These are phyloP conservation scores for Cladosporium sp. DNA, from an alignment of 2,329 filamentous ascomycete species.

Conservation along the genomic window DNA sequence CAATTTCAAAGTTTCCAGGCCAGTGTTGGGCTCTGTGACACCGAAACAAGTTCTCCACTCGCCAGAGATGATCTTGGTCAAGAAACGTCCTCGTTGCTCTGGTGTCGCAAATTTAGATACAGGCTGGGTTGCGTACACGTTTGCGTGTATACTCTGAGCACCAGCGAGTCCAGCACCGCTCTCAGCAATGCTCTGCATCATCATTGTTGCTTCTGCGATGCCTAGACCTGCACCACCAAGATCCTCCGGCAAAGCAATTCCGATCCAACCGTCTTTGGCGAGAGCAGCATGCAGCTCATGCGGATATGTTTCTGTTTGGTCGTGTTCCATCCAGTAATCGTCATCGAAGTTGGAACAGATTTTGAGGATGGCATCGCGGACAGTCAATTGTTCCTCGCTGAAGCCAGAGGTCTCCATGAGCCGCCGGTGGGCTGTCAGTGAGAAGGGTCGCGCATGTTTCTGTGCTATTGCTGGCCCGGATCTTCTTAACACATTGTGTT, in stretches of 20 bases:
- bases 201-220: slow-evolving; percentile 81
- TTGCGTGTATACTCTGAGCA: slow-evolving; percentile 60
- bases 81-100: slow-evolving; percentile 63
- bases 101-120: slow-evolving; percentile 71
- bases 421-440: slow-evolving; percentile 30
- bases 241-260: slow-evolving; percentile 74
- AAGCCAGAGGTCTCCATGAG: slow-evolving; percentile 76
- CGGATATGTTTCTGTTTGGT: slow-evolving; percentile 70
- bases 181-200: slow-evolving; percentile 69
- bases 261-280: slow-evolving; percentile 76
- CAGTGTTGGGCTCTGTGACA: slow-evolving; percentile 81
- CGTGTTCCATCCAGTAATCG: slow-evolving; percentile 74
- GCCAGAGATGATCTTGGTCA: slow-evolving; percentile 72
- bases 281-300: slow-evolving; percentile 74
- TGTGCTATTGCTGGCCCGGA: not conserved
- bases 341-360: slow-evolving; percentile 72
- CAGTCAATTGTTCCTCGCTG: slow-evolving; percentile 70
- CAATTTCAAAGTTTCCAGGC: slow-evolving; percentile 74
- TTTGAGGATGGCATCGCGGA: slow-evolving; percentile 68
- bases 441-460: slow-evolving; percentile 33
- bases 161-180: slow-evolving; percentile 76
- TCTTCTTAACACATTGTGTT: not conserved
- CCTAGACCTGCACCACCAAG: slow-evolving; percentile 74
- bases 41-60: slow-evolving; percentile 76
- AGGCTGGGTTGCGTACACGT: slow-evolving; percentile 74